Base-by-base conservation (phyloP, 1,139 yeast species). In the Spathaspora sp. region DNA sequence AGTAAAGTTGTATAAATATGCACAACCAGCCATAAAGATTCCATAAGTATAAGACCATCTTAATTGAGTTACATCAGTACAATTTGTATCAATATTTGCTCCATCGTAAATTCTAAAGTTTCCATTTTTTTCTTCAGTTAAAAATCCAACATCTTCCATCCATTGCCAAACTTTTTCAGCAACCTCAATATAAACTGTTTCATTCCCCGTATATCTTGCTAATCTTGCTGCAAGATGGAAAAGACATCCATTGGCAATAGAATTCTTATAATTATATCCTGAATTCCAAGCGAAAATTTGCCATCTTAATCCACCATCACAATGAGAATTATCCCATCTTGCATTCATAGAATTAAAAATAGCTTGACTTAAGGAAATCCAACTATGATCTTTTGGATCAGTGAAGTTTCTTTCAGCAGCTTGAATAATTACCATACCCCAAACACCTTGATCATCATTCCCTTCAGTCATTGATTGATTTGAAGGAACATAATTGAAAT, bases 31-130 rank as follows among this genome's bases (percentile, higher is more conserved):
- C 58, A 87, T 62, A 63, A 84, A 64, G 24, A 86, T 72, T 11
- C 91, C 96, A 61, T 84, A 86, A 61, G 86, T 86, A 62, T 89
- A 88, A 13, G 89, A 78, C 95, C 95, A 88, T 60, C 81, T 81
- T 36, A 74, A 70, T 33, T 66, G 65, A 27, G 82, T 73, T 38
- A 82, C 58, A 25, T 72, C 70, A 2, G 81, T 57, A 62, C 96
- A 88, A 11, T 37, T 17, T 65, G 82, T 79, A 48, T 60, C 68
- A 41, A 80, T 73, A 51, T 77, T 70, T 11, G 89, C 88, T 51
- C 96, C 96, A 62, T 88, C 96, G 59, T 77, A 82, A 29, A 86
- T 79, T 42, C 68, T 65, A 45, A 76, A 27, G 5, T 36, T 68
- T 50, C 67, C 70, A 43, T 61, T 67, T 34, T 64, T 67, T 43